Evolutionary conservation across 257 asterid genomes (phyloP), one percentile per base, ranked within the genome.

Genomic region (Rehmannia glutinosa): DNA sequence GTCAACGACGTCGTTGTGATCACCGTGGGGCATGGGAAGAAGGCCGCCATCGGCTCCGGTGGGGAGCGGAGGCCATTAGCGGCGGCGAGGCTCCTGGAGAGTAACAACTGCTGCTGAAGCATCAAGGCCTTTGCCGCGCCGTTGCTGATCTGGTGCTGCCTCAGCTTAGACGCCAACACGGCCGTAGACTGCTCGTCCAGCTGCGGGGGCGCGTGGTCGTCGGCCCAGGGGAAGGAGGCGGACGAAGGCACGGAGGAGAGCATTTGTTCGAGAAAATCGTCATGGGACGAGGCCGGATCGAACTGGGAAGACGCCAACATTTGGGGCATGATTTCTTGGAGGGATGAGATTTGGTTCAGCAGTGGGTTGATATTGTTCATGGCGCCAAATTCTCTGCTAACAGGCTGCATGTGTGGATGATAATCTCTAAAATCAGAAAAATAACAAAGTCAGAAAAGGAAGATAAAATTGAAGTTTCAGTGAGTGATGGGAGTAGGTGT

Each of bases 251-350:
- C 79, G 12, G 92, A 81, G 17, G 95, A 88, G 17, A 88, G 83
- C 80, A 91, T 83, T 66, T 91, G 97, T 24, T 91, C 91, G 16
- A 88, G 91, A 28, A 91, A 91, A 42, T 86, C 96, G 30, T 86
- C 95, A 38, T 83, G 86, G 20, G 93, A 70, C 49, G 87, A 49
- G 25, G 76, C 50, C 12, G 84, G 84, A 82, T 91, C 95, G 76
- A 84, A 86, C 19, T 77, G 85, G 54, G 80, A 61, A 4, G 72
- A 13, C 8, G 51, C 55, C 63, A 62, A 35, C 74, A 71, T 67
- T 56, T 69, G 81, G 45, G 67, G 76, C 6, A 69, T 15, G 46
- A 76, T 78, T 49, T 84, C 92, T 49, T 78, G 83, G 28, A 84
- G 87, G 28, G 87, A 70, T 33, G 80, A 47, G 73, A 73, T 73